These are phyloP conservation scores for Onygenales sp. DNA, from an alignment of 2,329 filamentous ascomycete species.

Conservation along the genomic window DNA sequence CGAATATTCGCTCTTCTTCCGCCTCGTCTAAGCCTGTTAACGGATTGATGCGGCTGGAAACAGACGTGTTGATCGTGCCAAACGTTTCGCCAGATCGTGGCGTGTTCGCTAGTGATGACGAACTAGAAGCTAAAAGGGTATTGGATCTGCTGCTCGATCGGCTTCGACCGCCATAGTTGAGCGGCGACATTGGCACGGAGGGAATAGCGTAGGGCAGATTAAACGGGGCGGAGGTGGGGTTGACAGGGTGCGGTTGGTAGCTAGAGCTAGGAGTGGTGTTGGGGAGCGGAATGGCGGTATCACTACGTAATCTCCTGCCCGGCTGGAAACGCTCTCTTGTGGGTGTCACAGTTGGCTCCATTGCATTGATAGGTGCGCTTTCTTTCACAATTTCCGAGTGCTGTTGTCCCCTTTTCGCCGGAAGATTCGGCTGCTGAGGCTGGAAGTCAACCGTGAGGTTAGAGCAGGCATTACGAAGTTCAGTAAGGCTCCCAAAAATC, in stretches of 20 bases:
- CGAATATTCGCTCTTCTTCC: constrained; percentile 73
- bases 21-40: constrained; percentile 54
- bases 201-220: constrained; percentile 2
- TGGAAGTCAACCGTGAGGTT: constrained; percentile 34
- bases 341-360: constrained; percentile 30
- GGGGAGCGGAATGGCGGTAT: constrained; percentile 42
- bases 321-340: constrained; percentile 37
- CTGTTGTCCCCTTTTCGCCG: constrained; percentile 1
- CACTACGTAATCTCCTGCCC: constrained; percentile 39
- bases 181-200: constrained; percentile 14
- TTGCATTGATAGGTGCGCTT: constrained; percentile 19
- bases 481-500: constrained; percentile 48
- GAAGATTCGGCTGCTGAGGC: constrained; percentile 18
- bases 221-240: constrained; percentile 20
- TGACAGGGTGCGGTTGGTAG: constrained; percentile 18
- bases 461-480: constrained; percentile 50
- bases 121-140: constrained; percentile 37
- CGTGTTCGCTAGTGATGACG: constrained; percentile 50
- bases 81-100: constrained; percentile 79
- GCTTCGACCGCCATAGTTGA: constrained; percentile 28
- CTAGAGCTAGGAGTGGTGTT: constrained; percentile 22
- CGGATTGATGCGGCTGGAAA: constrained; percentile 41
- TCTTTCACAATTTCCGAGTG: constrained; percentile 22
- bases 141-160: constrained; percentile 45
- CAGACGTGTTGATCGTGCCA: constrained; percentile 37